phyloP scores from a whole-genome alignment of 805 yeast genomes.

The Yarrowia sp. region DNA sequence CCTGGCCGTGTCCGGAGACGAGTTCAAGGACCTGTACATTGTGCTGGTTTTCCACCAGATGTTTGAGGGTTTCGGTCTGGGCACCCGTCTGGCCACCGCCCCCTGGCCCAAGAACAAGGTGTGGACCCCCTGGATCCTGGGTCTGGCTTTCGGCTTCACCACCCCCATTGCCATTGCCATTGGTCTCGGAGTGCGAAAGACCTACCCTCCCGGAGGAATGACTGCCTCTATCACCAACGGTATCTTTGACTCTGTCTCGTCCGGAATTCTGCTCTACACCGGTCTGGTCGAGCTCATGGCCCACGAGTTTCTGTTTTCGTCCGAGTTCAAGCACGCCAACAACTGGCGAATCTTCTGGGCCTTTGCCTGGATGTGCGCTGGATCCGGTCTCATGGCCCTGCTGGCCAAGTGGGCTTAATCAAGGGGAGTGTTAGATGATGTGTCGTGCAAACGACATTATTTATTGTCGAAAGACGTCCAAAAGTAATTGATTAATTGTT shows the following conservation, averaged over 20 bases:
- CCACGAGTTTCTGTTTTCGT: constrained; percentile 66
- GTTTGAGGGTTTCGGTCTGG: constrained; percentile 82
- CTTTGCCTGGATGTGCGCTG: constrained; percentile 56
- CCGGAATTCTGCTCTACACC: constrained; percentile 75
- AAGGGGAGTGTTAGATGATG: constrained; percentile 8
- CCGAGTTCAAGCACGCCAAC: constrained; percentile 53
- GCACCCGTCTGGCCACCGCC: constrained; percentile 69
- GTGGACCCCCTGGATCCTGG: constrained; percentile 61
- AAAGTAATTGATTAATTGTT: constrained; percentile 26
- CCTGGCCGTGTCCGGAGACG: constrained; percentile 68
- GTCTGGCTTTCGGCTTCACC: constrained; percentile 60
- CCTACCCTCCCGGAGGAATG: constrained; percentile 63
- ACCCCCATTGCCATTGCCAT: constrained; percentile 78
- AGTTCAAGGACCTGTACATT: constrained; percentile 66
- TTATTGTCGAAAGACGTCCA: constrained; percentile 31
- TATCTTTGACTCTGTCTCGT: constrained; percentile 70
- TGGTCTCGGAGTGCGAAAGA: constrained; percentile 70
- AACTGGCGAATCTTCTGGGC: constrained; percentile 53
- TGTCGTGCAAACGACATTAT: constrained; percentile 17
- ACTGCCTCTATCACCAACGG: constrained; percentile 66
- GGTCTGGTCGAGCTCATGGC: constrained; percentile 79
- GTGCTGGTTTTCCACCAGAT: constrained; percentile 77
- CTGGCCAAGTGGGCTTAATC: constrained; percentile 76
- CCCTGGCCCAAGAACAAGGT: constrained; percentile 58
- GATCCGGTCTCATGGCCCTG: constrained; percentile 75